Base-by-base conservation (phyloP, 192 early-diverging fungal species). In the Rhizophlyctis rosea region DNA sequence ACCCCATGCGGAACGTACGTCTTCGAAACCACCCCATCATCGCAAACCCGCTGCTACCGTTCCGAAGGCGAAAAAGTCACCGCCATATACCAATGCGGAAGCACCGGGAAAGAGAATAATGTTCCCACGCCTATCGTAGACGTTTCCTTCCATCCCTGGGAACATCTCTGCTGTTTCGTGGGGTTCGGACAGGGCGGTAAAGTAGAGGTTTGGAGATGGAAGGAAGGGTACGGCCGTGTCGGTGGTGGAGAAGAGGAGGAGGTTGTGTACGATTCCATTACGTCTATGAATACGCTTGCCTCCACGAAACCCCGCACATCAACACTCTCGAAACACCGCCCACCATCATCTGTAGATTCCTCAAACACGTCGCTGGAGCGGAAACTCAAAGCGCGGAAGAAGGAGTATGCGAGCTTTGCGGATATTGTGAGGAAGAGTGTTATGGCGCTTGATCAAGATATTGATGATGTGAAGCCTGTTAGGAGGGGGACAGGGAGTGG, bases 1-100 rank as follows among this genome's bases (percentile, higher is more conserved):
- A 63, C 73, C 4, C 63, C 75, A 0, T 81, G 79, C 63, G 79
- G 79, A 3, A 65, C 65, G 2, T 64, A 56, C 54, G 67, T 76
- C n/a, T 36, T 71, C 11, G 4, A 27, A 54, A 39, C 21, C 28
- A 21, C 21, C 31, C 9, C 44, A n/a, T 47, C 44, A 16, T n/a
- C 54, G 14, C 25, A 39, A 36, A 58, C 36, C 18, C 25, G 48
- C 24, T 34, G 57, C 16, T 68, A 57, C 24, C 9, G 18, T 25
- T 25, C 27, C 11, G 50, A 32, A 21, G 51, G 39, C 4, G 18
- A 25, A 1, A 56, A 44, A 30, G 32, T 27, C 34, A 54, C 44
- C 55, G 58, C 51, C 11, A 54, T 52, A 29, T 25, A 33, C 35
- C 35, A 64, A 27, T 23, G 18, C 36, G 24, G 27, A 44, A 56